Base-by-base conservation (phyloP, 2,329 filamentous ascomycete species). In the Emericellopsis atlantica region DNA sequence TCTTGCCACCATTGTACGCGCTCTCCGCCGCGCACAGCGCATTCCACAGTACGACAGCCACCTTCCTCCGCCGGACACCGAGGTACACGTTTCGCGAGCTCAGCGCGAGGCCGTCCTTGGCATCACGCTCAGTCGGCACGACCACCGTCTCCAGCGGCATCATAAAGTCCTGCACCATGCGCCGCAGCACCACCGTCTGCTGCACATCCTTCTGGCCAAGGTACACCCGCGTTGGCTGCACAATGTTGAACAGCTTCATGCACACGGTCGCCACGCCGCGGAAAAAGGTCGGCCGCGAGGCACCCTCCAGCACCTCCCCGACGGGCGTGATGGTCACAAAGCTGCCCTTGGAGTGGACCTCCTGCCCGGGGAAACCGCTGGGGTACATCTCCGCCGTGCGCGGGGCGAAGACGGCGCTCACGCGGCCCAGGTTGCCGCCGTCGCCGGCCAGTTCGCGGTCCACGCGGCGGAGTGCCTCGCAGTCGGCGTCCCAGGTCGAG, bases 151-250 rank as follows among this genome's bases (percentile, higher is more conserved):
- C 67, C 4, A 78, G 83, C 32, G 84, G 76, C 33, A 96, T 60
- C 57, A 88, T 78, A 49, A 98, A 89, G 59, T 98, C 92, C 49
- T 78, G 72, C 26, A 95, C 84, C 76, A 98, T 79, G 36, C 84
- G 78, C 53, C 77, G 80, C 53, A 98, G 84, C 10, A 98, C 76
- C 15, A 94, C 84, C 0, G 88, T 94, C 64, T 98, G 92, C 67
- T 98, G 92, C 16, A 95, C 79, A 59, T 98, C 92, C 65, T 98
- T 98, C 61, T 96, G 92, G 4, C 92, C 92, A 66, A 98, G 95
- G 64, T 95, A 89, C 16, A 84, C 83, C 5, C 73, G 69, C 44
- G 87, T 80, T 1, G 84, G 79, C 52, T 66, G 64, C 15, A 67
- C 61, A 16, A 65, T 58, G 47, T 65, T 66, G 55, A 67, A 67